Conservation (phyloP, 1,284 basidiomycete species). For the Agaricales sp. region DNA sequence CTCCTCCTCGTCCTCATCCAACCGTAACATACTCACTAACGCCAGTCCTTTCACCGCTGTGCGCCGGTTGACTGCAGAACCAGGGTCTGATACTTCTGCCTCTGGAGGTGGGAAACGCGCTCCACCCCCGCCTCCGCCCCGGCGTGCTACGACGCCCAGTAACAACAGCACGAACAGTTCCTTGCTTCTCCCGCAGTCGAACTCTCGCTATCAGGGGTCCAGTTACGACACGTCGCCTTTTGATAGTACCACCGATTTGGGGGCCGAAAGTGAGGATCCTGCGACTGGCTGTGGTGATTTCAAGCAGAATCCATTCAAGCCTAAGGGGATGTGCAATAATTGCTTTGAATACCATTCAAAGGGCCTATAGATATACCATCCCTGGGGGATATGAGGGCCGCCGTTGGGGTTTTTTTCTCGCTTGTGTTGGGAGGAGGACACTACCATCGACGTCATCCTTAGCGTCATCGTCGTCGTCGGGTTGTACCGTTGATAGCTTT, state of each 20-base stretch:
- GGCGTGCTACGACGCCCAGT: slow-evolving; percentile 17
- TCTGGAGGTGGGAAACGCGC: slow-evolving; percentile 27
- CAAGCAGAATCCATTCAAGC: slow-evolving; percentile 52
- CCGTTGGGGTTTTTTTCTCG: no score
- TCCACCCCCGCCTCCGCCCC: slow-evolving; percentile 34
- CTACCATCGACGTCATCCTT: no score
- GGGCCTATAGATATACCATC: background rate
- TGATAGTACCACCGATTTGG: slow-evolving; percentile 29
- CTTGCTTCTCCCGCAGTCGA: slow-evolving; percentile 14
- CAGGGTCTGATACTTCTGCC: background rate
- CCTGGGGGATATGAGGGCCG: no score
- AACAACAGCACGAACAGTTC: slow-evolving; percentile 5
- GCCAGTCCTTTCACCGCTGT: background rate
- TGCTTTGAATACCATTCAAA: slow-evolving; percentile 40
- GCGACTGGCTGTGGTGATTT: slow-evolving; percentile 33
- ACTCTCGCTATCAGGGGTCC: slow-evolving; percentile 13
- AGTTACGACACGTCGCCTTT: slow-evolving; percentile 38
- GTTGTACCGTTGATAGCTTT: no score
- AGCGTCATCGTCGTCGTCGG: no score
- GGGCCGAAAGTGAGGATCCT: slow-evolving; percentile 15
- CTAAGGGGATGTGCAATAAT: slow-evolving; percentile 49
- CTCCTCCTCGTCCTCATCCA: background rate
- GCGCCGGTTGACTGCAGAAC: background rate
- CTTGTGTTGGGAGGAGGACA: no score
- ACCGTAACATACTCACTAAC: no score